Evolutionary conservation across 2,329 filamentous ascomycete species (phyloP), one percentile per base, ranked within the genome.

Genomic region (Cladobotryum mycophilum): DNA sequence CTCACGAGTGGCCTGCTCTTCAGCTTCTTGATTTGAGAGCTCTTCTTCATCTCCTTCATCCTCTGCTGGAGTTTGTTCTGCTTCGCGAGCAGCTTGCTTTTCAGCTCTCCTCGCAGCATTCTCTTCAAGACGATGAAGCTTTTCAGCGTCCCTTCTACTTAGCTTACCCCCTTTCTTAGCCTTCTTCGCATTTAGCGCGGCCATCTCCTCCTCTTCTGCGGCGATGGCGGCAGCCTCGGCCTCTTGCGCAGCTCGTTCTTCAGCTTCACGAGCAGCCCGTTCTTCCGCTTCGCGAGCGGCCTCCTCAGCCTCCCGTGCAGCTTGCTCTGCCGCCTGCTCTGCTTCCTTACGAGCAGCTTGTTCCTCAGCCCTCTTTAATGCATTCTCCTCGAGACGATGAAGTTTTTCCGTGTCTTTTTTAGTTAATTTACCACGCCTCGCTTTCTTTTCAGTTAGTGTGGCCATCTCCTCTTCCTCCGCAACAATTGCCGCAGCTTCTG

Each of bases 111-210:
- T 61, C 25, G 59, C 61, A 22, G 65, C 61, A 33, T 63, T 69
- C 36, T 64, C 64, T 9, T 62, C 67, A 6, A 76, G 58, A 7
- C 58, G 56, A 34, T 69, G 64, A 22, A 70, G 64, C 52, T 71
- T 75, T 52, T 77, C 72, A 45, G 75, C 64, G 33, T 75, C 74
- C 51, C 68, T 75, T 55, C 71, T 76, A 2, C 59, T 61, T 12
- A 75, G 57, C 53, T 67, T 76, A 49, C 66, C 40, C 22, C 20
- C 64, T 60, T 75, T 80, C 56, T 73, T 76, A 1, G 68, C 67
- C 57, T 76, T 79, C 59, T 78, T 80, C 20, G 68, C 66, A 41
- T 71, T 73, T 4, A 76, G 63, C 4, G 62, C 59, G 13, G 63
- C 68, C 12, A 75, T 61, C 51, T 76, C 69, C 11, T 63, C 61